Evolutionary conservation across 768 basidiomycete species (phyloP).

Genomic region (Russula sp.): DNA sequence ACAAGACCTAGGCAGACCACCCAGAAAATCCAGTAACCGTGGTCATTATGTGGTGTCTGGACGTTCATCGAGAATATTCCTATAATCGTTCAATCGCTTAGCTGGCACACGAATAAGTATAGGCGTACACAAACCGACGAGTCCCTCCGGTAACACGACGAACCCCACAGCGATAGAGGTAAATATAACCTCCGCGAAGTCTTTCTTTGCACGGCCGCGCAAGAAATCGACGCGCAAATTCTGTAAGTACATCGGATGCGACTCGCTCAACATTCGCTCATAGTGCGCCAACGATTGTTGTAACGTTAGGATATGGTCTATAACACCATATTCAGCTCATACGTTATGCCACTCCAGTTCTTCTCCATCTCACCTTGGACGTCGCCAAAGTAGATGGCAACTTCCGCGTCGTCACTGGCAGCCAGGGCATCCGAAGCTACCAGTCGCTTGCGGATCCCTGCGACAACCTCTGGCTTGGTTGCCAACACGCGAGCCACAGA

Average conservation of each 20-base stretch:
- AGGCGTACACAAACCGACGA: conserved; percentile 40
- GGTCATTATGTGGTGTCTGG: conserved; percentile 47
- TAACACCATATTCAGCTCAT: not conserved
- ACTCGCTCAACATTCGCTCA: conserved; percentile 82
- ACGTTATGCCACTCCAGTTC: not conserved
- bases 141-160: conserved; percentile 54
- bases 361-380: conserved; percentile 60
- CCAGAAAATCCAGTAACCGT: conserved; percentile 45
- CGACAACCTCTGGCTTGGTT: conserved; percentile 76
- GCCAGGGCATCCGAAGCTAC: conserved; percentile 34
- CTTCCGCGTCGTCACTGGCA: conserved; percentile 49
- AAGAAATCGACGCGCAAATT: conserved; percentile 61
- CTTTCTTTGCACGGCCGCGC: conserved; percentile 52
- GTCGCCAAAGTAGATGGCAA: conserved; percentile 86
- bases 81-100: conserved; percentile 25
- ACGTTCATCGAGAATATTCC: conserved; percentile 67
- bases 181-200: conserved; percentile 59
- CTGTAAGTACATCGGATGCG: conserved; percentile 78
- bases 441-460: conserved; percentile 71
- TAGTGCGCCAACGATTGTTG: conserved; percentile 80
- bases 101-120: not conserved
- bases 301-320: conserved; percentile 86
- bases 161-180: conserved; percentile 61
- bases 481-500: conserved; percentile 68
- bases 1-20: conserved; percentile 42